Base-by-base conservation (phyloP, 2,329 filamentous ascomycete genomes). In the Fusarium sororula region DNA sequence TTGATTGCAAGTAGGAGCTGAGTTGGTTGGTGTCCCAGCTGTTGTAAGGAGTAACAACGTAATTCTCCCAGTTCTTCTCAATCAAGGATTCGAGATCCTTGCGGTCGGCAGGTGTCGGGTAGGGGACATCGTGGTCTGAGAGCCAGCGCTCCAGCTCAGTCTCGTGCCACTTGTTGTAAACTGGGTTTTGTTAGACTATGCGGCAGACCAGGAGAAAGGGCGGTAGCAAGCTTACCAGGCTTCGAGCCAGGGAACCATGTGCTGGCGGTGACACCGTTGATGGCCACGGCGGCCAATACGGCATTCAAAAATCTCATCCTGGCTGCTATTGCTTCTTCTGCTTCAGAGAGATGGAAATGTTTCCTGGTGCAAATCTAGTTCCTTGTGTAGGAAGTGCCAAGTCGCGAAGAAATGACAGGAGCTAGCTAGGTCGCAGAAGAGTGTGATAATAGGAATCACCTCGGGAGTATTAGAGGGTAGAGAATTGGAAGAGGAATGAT, bases 161-260 rank as follows among this genome's bases (percentile, higher is more conserved):
- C 87, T 98, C 92, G 79, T 98, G 96, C 96, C 96, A 99, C 83
- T 96, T 98, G 86, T 98, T 98, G 88, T 98, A 98, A 22, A 92
- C 96, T 98, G n/a, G 15, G 8, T 26, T 6, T 13, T 20, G 35
- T 74, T 30, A 75, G 68, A 54, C 51, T n/a, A 18, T 28, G 24
- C 9, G 26, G n/a, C 4, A 30, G 37, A 5, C 28, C 22, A 12
- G 22, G 13, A 48, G 18, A 26, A 20, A 39, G 7, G 9, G 35
- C 10, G 15, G 7, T 8, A 44, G 12, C 15, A 42, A 24, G 74
- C 93, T 79, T 88, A 97, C 95, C 92, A 80, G 94, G 87, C 84
- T 94, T 96, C 81, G 89, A 77, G n/a, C 82, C 82, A 22, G 82
- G 90, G 81, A 97, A 95, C 95, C 95, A 98, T 83, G 85, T 93